A percentile compares a stretch with the other conserved stretches of the same genome.
These are phyloP conservation scores for Boletus calvinii DNA, from an alignment of 1,284 basidiomycete genomes.

Conservation along the genomic window DNA sequence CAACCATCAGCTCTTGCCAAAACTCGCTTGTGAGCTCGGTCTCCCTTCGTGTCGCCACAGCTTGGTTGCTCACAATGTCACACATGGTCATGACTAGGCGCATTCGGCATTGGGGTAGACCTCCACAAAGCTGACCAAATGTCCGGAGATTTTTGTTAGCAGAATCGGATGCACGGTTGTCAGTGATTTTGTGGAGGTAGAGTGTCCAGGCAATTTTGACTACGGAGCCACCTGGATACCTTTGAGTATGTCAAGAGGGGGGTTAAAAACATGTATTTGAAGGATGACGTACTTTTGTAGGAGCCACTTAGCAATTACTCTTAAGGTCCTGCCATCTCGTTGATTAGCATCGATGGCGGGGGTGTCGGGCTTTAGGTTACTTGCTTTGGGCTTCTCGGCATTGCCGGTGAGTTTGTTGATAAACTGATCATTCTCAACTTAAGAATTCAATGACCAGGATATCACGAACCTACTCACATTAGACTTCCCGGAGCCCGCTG, in stretches of 20 bases:
- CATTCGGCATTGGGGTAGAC: slow-evolving; percentile 21
- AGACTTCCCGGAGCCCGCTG: slow-evolving; percentile 21
- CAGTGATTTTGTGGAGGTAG: slow-evolving; percentile 50
- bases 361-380: slow-evolving; percentile 19
- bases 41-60: slow-evolving; percentile 18
- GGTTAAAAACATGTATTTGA: too few species aligned
- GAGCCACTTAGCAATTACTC: slow-evolving; percentile 27
- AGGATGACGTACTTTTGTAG: slow-evolving; percentile 17
- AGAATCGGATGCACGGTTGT: slow-evolving; percentile 44
- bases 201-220: slow-evolving; percentile 37
- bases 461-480: slow-evolving; percentile 7
- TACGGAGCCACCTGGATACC: slow-evolving; percentile 7
- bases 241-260: neutral
- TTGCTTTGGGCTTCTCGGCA: neutral
- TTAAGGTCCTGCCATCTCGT: slow-evolving; percentile 27
- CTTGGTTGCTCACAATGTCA: slow-evolving; percentile 17
- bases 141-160: slow-evolving; percentile 43
- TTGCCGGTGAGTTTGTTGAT: slow-evolving; percentile 17
- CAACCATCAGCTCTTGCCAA: slow-evolving; percentile 29
- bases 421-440: slow-evolving; percentile 10
- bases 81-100: slow-evolving; percentile 42
- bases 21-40: slow-evolving; percentile 27
- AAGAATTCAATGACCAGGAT: neutral
- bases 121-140: slow-evolving; percentile 36
- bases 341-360: slow-evolving; percentile 28